Conservation (phyloP, 75 land plant genomes). For the Isoetes taiwanensis region DNA sequence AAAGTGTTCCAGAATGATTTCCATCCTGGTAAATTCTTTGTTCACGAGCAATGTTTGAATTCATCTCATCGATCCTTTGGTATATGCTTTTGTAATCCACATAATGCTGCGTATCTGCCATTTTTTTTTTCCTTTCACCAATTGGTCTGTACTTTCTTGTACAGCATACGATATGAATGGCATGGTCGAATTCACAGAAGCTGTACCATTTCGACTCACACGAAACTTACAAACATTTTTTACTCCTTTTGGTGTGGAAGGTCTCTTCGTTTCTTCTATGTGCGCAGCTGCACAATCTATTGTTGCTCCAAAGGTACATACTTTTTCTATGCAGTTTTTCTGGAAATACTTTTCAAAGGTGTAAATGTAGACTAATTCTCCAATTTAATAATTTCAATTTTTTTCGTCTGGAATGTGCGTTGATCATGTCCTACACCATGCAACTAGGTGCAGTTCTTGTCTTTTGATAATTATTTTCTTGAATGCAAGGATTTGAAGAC, state of each 20-base stretch:
- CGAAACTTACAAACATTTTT: constrained; percentile 91
- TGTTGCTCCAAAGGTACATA: constrained; percentile 65
- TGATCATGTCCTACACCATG: too few relatives aligned
- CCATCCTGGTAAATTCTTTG: constrained; percentile 57
- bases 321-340: too few relatives aligned
- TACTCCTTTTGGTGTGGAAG: constrained; percentile 94
- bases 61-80: background rate
- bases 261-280: constrained; percentile 97
- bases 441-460: too few relatives aligned
- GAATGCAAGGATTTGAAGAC: too few relatives aligned
- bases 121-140: background rate
- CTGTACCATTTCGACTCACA: constrained; percentile 93
- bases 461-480: too few relatives aligned
- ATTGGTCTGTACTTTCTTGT: background rate
- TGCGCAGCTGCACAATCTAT: constrained; percentile 96
- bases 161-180: constrained; percentile 95
- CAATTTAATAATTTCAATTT: too few relatives aligned
- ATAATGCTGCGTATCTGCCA: background rate
- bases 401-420: too few relatives aligned
- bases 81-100: background rate
- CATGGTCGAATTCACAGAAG: constrained; percentile 89
- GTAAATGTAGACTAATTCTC: too few relatives aligned
- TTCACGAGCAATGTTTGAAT: background rate
- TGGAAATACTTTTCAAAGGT: too few relatives aligned
- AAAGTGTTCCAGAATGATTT: constrained; percentile 96